Conservation (phyloP, 441 rosid species). For the Pelargonium cotyledonis region DNA sequence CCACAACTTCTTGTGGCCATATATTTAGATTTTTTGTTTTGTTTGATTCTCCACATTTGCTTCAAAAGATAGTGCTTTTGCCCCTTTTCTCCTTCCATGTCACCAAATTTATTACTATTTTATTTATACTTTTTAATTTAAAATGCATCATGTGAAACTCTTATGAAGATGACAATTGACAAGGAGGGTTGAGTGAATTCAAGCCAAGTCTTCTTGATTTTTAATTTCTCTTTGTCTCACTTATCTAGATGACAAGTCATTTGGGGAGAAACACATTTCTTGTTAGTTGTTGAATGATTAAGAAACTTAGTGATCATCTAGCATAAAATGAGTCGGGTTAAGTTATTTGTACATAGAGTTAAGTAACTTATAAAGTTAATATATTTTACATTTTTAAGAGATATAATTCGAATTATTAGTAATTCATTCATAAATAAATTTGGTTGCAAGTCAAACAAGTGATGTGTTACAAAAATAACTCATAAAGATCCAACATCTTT, state of each 20-base stretch:
- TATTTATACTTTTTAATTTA: constrained; percentile 6
- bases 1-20: constrained; percentile 58
- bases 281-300: neutral
- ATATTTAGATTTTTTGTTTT: constrained; percentile 37
- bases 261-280: neutral
- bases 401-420: too few species aligned
- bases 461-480: too few species aligned
- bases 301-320: too few species aligned
- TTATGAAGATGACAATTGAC: neutral
- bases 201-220: neutral
- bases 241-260: neutral
- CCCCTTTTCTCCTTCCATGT: constrained; percentile 18
- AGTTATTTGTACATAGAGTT: too few species aligned
- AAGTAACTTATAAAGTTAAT: too few species aligned
- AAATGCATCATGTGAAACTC: constrained; percentile 3
- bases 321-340: too few species aligned
- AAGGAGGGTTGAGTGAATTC: neutral
- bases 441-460: too few species aligned
- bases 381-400: too few species aligned
- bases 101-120: constrained; percentile 8
- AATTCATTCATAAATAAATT: too few species aligned
- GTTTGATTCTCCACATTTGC: constrained; percentile 48
- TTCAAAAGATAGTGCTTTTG: constrained; percentile 30
- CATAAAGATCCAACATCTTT: too few species aligned
- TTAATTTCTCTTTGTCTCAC: neutral